Base-by-base conservation (phyloP, 2,329 filamentous ascomycete genomes). In the Penicillium sp. region DNA sequence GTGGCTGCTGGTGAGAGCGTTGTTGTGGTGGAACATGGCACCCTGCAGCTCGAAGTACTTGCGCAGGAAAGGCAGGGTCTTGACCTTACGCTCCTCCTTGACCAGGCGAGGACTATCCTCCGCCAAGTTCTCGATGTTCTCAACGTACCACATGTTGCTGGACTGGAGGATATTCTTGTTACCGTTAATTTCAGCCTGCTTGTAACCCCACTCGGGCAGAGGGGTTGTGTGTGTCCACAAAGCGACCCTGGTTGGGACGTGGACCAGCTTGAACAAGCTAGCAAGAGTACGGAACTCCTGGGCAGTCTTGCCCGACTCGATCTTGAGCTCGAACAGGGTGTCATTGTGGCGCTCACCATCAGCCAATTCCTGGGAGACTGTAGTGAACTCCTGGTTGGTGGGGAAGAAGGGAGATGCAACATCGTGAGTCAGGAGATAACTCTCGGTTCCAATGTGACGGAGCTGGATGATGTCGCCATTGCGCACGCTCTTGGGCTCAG, bases 1-100 rank as follows among this genome's bases (percentile, higher is more conserved):
- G 69, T 98, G 93, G 67, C 88, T 95, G 74, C 89, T 94, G 39
- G 93, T 98, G 66, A 98, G 76, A 63, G 94, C 91, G 71, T 90
- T 97, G 79, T 98, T 98, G 78, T 98, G 93, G 79, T 87, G 91
- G 79, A 98, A 98, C 90, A 98, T 98, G 62, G 90, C 88, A 43
- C 91, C 83, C 73, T 98, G 93, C 51, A 98, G 79, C 75, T 98
- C 93, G 57, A 96, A 82, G 78, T 91, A 98, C 75, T 98, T 98
- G 64, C 80, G 82, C 58, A 96, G 73, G 79, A 98, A 98, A 17
- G 90, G 84, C 64, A 97, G 69, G 19, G 77, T 77, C 77, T 94
- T 96, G 65, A 91, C 79, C 72, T 91, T 79, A 61, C 83, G 84
- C 62, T 84, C 79, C 54, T 87, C 79, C 74, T 86, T 93, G 52